Base-by-base conservation (phyloP, 2,329 filamentous ascomycete species). In the Trichoderma brevicompactum region DNA sequence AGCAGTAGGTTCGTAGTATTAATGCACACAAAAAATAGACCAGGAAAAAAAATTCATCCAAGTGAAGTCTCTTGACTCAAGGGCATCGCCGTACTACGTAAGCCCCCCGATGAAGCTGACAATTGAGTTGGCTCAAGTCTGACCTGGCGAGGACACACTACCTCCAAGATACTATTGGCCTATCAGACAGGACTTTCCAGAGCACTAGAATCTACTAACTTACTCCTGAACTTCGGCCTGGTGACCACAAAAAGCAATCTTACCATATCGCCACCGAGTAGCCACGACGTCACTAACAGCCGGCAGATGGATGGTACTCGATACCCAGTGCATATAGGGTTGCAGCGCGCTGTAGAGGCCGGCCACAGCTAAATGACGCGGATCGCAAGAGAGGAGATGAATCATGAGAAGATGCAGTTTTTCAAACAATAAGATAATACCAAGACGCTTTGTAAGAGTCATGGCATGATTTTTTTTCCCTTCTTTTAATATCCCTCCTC, bases 261-360 rank as follows among this genome's bases (percentile, higher is more conserved):
- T 34, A n/a, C 60, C 17, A 53, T 41, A 41, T 65, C 17, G 63
- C 63, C 63, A 65, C 63, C 54, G 34, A 60, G 10, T 53, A 65
- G 63, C 54, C 55, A 60, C 63, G 10, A 60, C 63, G 63, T 65
- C 63, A 65, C 46, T 32, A 19, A 28, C 38, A 40, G n/a, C 59
- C 59, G 40, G 59, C 49, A 63, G 49, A 63, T 54, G 49, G 23
- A 43, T 40, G 38, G 59, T 63, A 63, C 59, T 46, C 23, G 23
- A 28, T 28, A 28, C 23, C 23, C 23, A 28, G 23, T 28, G 23
- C 23, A 28, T 28, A 28, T 28, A 28, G 23, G 23, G 23, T 28
- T 28, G 23, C 23, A 28, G 23, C 23, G 23, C 23, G 23, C 23
- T 3, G 23, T 28, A 28, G 23, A 28, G 5, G 23, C 23, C 23